Evolutionary conservation across 352 stramenopile genomes (phyloP).

Genomic region (Plasmopara halstedii): DNA sequence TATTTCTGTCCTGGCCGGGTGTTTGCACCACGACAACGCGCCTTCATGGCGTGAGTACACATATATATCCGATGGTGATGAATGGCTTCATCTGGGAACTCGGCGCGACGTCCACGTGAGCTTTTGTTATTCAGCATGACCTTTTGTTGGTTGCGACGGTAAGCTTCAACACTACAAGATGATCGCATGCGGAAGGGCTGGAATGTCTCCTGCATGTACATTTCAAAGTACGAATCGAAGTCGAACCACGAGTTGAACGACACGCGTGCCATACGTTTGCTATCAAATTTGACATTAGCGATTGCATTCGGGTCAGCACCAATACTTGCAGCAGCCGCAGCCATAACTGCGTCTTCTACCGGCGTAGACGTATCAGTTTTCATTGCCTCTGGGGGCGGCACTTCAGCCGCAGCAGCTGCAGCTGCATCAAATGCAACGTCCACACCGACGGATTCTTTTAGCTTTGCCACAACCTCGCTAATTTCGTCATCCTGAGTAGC

Average conservation of each 20-base stretch:
- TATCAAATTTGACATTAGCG: constrained; percentile 46
- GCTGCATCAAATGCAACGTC: constrained; percentile 31
- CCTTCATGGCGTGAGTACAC: constrained; percentile 85
- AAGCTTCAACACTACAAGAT: constrained; percentile 75
- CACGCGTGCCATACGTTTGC: constrained; percentile 77
- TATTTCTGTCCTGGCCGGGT: constrained; percentile 76
- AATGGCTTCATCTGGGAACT: constrained; percentile 75
- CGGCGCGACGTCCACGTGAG: constrained; percentile 63
- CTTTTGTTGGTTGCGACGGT: constrained; percentile 80
- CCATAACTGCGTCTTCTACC: constrained; percentile 19
- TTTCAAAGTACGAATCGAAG: constrained; percentile 81
- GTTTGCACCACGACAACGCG: constrained; percentile 63
- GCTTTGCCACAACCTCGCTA: constrained; percentile 60
- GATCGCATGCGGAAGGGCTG: constrained; percentile 83
- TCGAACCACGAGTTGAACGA: constrained; percentile 86
- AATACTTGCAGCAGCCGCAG: constrained; percentile 9
- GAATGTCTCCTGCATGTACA: constrained; percentile 86
- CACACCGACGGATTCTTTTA: constrained; percentile 36
- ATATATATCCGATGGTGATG: constrained; percentile 87
- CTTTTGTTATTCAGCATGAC: constrained; percentile 86
- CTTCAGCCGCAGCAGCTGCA: constrained; percentile 12
- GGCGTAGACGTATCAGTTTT: constrained; percentile 18
- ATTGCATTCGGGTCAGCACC: constrained; percentile 10
- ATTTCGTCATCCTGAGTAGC: constrained; percentile 51
- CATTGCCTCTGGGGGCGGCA: constrained; percentile 11